phyloP scores from a whole-genome alignment of 2,329 filamentous ascomycete genomes.

The Paracoccidioides brasiliensis region DNA sequence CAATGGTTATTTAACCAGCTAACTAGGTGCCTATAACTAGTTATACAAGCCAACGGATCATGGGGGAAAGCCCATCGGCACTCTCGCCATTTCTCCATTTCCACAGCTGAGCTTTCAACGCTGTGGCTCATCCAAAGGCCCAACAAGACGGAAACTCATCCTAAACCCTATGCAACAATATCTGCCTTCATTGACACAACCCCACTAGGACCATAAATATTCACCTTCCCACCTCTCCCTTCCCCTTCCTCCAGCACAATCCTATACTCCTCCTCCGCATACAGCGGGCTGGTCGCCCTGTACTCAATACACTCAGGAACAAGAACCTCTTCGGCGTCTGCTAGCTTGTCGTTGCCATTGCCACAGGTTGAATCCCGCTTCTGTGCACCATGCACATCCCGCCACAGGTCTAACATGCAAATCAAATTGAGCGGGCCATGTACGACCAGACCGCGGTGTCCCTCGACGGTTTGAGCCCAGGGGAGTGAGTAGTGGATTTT shows the following conservation, averaged over 20 bases:
- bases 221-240: slow-evolving; percentile 17
- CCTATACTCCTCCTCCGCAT: slow-evolving; percentile 36
- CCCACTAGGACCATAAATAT: slow-evolving; percentile 22
- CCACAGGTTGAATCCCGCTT: slow-evolving; percentile 6
- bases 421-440: slow-evolving; percentile 34
- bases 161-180: slow-evolving; percentile 10
- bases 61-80: too few relatives aligned
- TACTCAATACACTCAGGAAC: slow-evolving; percentile 35
- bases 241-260: slow-evolving; percentile 29
- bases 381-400: slow-evolving; percentile 20
- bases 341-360: slow-evolving; percentile 8
- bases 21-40: too few relatives aligned
- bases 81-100: too few relatives aligned
- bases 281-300: slow-evolving; percentile 38
- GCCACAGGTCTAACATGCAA: slow-evolving; percentile 32
- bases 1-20: too few relatives aligned
- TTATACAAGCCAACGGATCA: too few relatives aligned
- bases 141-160: not conserved
- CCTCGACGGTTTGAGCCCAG: slow-evolving; percentile 32
- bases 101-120: too few relatives aligned
- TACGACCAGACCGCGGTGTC: slow-evolving; percentile 31
- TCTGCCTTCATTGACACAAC: slow-evolving; percentile 28
- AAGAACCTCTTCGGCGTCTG: slow-evolving; percentile 8
- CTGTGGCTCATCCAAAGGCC: not conserved
- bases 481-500: slow-evolving; percentile 34